These are phyloP conservation scores for Abortiporus biennis DNA, from an alignment of 1,284 basidiomycete species.

Conservation along the genomic window DNA sequence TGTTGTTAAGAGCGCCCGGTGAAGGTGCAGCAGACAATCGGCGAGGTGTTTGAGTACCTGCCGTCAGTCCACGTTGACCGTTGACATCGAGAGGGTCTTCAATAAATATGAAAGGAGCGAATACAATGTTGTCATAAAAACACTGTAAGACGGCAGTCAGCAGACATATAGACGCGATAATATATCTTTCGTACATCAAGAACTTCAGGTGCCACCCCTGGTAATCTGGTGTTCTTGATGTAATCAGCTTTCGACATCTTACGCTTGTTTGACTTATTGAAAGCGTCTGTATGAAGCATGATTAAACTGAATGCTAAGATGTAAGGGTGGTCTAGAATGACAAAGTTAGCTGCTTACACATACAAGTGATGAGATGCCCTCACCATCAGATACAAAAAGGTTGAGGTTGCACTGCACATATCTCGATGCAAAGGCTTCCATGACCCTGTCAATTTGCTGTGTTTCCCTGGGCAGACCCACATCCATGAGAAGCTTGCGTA, in stretches of 20 bases:
- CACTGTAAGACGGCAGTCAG: slow-evolving; percentile 46
- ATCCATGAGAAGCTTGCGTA: slow-evolving; percentile 89
- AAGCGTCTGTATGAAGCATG: slow-evolving; percentile 98
- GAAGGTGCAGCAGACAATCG: slow-evolving; percentile 36
- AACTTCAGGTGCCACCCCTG: slow-evolving; percentile 80
- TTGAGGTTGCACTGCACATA: slow-evolving; percentile 85
- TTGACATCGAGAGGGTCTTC: slow-evolving; percentile 80
- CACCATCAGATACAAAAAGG: slow-evolving; percentile 76
- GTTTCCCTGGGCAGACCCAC: slow-evolving; percentile 91
- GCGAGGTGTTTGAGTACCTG: slow-evolving; percentile 31
- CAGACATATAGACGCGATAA: slow-evolving; percentile 1
- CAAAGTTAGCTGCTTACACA: background rate
- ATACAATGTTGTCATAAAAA: slow-evolving; percentile 95
- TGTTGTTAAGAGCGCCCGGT: slow-evolving; percentile 25
- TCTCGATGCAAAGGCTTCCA: slow-evolving; percentile 88
- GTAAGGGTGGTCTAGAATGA: slow-evolving; percentile 81
- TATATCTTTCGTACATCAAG: slow-evolving; percentile 64
- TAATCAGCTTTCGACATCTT: slow-evolving; percentile 97
- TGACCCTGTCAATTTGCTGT: slow-evolving; percentile 97
- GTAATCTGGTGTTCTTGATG: slow-evolving; percentile 83
- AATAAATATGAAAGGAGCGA: slow-evolving; percentile 93
- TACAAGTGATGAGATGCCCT: slow-evolving; percentile 13
- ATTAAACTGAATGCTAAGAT: slow-evolving; percentile 97
- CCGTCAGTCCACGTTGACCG: slow-evolving; percentile 41
- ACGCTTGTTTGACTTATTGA: slow-evolving; percentile 95